These are phyloP conservation scores for Hydrangea macrophylla DNA, from an alignment of 148 eudicot species.

Conservation along the genomic window DNA sequence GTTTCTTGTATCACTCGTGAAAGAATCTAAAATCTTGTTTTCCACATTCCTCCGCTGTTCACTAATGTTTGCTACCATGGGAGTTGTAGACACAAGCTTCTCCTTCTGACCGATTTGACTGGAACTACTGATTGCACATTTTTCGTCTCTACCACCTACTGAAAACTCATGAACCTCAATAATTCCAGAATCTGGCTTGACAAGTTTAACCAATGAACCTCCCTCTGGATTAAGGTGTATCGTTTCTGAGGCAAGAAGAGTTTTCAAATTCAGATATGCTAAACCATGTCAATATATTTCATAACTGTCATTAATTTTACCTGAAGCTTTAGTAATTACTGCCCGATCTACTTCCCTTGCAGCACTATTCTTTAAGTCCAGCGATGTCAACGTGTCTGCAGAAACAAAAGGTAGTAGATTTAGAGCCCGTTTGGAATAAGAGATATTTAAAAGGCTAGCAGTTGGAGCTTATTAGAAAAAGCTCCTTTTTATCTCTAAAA, in stretches of 20 bases:
- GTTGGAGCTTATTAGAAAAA: no score
- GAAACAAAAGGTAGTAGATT: background rate
- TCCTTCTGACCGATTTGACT: background rate
- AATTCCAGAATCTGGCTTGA: conserved; percentile 2
- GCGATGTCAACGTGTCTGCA: background rate
- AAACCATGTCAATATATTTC: background rate
- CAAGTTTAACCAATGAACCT: conserved; percentile 5
- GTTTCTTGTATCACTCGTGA: background rate
- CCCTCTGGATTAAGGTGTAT: conserved; percentile 13
- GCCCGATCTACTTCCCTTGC: conserved; percentile 12
- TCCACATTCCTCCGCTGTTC: conserved; percentile 7
- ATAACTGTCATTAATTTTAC: background rate
- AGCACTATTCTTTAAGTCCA: background rate
- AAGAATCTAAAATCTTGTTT: conserved; percentile 1
- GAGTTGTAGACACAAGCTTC: background rate
- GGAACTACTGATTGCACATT: background rate
- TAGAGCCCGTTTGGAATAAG: no score
- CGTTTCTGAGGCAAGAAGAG: conserved; percentile 7
- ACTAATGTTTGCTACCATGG: background rate
- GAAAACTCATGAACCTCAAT: background rate
- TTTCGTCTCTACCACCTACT: background rate
- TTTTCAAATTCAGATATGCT: background rate
- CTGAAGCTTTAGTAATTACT: conserved; percentile 8
- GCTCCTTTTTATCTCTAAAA: no score
- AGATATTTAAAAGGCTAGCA: no score